Conservation (phyloP, 192 early-diverging fungal genomes). For the Rhizophlyctis rosea region DNA sequence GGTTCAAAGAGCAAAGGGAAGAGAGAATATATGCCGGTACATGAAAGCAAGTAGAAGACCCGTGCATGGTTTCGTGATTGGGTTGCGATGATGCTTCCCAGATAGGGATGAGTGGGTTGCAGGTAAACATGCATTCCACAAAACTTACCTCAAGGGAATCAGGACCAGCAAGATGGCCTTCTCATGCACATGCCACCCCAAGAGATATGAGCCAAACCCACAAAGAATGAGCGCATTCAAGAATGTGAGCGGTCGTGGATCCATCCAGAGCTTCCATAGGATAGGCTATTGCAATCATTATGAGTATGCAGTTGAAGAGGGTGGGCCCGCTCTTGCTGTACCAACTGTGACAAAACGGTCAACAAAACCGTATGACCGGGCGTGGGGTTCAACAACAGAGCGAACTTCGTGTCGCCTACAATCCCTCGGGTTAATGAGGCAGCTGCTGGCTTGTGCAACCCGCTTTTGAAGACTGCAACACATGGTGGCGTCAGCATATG, state of each 20-base stretch:
- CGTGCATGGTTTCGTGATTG: slow-evolving; percentile 49
- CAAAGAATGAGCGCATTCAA: slow-evolving; percentile 72
- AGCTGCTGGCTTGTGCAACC: not conserved
- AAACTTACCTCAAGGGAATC: slow-evolving; percentile 58
- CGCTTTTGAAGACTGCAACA: slow-evolving; percentile 22
- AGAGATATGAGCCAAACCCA: slow-evolving; percentile 84
- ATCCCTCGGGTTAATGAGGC: slow-evolving; percentile 79
- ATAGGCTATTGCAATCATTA: slow-evolving; percentile 35
- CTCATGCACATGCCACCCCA: slow-evolving; percentile 99
- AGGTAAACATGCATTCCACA: not conserved
- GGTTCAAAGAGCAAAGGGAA: slow-evolving; percentile 69
- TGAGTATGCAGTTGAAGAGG: not conserved
- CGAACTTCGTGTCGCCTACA: slow-evolving; percentile 85
- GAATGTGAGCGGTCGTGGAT: slow-evolving; percentile 58
- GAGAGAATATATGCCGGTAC: slow-evolving; percentile 60
- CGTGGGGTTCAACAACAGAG: slow-evolving; percentile 68
- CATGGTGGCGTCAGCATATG: slow-evolving; percentile 8
- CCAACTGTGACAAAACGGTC: slow-evolving; percentile 70
- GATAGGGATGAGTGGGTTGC: not conserved
- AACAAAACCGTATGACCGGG: slow-evolving; percentile 70
- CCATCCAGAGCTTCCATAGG: slow-evolving; percentile 55
- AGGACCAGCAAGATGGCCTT: slow-evolving; percentile 86
- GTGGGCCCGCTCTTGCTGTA: slow-evolving; percentile 19
- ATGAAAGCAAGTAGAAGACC: slow-evolving; percentile 59
- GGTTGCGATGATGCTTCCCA: slow-evolving; percentile 49